phyloP scores from a whole-genome alignment of 2,329 filamentous ascomycete species.

The Plectosphaerella sp. region DNA sequence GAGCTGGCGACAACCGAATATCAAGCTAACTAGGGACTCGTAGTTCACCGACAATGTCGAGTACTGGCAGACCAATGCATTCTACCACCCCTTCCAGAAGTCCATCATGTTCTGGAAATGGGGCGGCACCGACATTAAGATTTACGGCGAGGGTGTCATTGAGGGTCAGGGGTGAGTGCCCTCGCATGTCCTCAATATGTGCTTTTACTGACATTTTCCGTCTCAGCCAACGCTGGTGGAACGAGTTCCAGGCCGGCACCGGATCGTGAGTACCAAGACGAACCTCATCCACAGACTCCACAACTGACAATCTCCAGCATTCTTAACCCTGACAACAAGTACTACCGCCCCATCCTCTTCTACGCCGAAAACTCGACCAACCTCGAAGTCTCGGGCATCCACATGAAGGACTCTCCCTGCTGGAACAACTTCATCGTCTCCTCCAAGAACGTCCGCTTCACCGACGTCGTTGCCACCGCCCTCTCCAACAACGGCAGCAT shows the following conservation, averaged over 20 bases:
- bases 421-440: conserved; percentile 61
- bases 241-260: conserved; percentile 29
- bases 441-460: conserved; percentile 48
- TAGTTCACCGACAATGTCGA: conserved; percentile 38
- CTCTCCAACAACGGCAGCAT: conserved; percentile 38
- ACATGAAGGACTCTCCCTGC: conserved; percentile 57
- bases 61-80: conserved; percentile 38
- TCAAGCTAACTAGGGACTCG: no score
- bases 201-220: not conserved
- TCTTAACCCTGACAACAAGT: conserved; percentile 48
- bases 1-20: no score
- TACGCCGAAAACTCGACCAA: conserved; percentile 59
- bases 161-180: conserved; percentile 43
- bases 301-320: conserved; percentile 18
- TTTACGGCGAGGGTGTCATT: conserved; percentile 53
- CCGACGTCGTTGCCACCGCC: conserved; percentile 49
- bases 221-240: conserved; percentile 33
- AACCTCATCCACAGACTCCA: not conserved
- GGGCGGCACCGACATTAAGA: conserved; percentile 58
- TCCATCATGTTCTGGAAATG: conserved; percentile 58
- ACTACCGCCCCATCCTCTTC: conserved; percentile 56
- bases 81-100: conserved; percentile 36
- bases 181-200: no score
- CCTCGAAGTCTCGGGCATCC: conserved; percentile 52
- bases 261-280: conserved; percentile 10